phyloP scores from a whole-genome alignment of 2,329 filamentous ascomycete species.

The Ophiocordyceps camponoti-leonardi region DNA sequence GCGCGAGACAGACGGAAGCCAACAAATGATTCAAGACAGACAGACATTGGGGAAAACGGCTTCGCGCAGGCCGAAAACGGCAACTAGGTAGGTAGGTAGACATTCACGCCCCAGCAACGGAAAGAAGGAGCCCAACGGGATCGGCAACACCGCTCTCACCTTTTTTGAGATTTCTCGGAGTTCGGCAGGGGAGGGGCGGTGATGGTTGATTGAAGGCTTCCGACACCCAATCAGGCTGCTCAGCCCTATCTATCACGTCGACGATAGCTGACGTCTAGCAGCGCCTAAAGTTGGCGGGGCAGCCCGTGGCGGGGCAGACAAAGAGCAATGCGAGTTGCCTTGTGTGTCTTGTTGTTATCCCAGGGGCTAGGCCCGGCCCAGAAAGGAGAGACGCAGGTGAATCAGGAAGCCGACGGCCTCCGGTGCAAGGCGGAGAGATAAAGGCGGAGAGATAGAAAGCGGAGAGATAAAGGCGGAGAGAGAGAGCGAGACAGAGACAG shows the following conservation, averaged over 20 bases:
- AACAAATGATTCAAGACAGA: neutral
- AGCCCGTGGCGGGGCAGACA: neutral
- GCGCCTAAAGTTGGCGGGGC: neutral
- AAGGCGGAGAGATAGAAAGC: neutral
- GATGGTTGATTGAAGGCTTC: neutral
- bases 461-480: neutral
- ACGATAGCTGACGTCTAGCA: neutral
- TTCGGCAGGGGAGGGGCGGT: neutral
- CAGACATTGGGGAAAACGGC: neutral
- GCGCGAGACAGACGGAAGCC: neutral
- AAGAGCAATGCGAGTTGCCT: neutral
- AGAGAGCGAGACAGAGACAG: no score
- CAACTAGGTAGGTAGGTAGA: neutral
- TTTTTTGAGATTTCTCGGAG: neutral
- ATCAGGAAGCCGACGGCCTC: neutral
- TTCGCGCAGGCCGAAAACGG: neutral
- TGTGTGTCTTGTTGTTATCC: neutral
- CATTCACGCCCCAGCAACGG: neutral
- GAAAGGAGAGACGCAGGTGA: neutral
- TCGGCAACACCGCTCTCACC: neutral
- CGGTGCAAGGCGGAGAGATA: neutral
- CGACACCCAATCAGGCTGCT: neutral
- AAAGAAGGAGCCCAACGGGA: neutral
- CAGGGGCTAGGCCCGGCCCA: neutral
- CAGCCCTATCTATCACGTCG: neutral